A percentile compares a stretch with the other conserved stretches of the same genome.
Evolutionary conservation across 495 filamentous ascomycete genomes (phyloP).

Genomic region (Penicillium roqueforti): DNA sequence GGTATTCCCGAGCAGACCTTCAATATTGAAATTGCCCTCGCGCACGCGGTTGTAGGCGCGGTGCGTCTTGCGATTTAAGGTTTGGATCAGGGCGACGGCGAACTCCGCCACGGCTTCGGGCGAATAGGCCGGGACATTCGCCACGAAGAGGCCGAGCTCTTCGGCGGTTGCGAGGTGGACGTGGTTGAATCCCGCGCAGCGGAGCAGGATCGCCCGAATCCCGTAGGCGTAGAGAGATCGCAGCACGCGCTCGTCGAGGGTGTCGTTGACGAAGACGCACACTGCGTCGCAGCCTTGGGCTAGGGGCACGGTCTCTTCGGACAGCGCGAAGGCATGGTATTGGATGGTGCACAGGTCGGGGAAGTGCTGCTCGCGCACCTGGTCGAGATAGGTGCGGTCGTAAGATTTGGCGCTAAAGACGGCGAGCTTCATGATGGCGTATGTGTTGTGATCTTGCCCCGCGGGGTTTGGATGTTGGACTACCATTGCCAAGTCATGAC

Average conservation of each 20-base stretch:
- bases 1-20: conserved; percentile 58
- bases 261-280: conserved; percentile 71
- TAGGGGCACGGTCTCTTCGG: conserved; percentile 52
- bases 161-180: conserved; percentile 56
- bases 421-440: conserved; percentile 51
- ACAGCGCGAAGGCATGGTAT: conserved; percentile 55
- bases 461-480: neutral
- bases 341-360: conserved; percentile 34
- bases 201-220: conserved; percentile 56
- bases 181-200: conserved; percentile 70
- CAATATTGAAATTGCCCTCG: conserved; percentile 67
- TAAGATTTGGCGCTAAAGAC: conserved; percentile 62
- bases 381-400: conserved; percentile 49
- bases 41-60: conserved; percentile 68
- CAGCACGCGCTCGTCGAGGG: conserved; percentile 48
- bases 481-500: neutral
- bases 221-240: conserved; percentile 43
- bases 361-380: conserved; percentile 23
- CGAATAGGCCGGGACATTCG: conserved; percentile 64
- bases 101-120: conserved; percentile 73
- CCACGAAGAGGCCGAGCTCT: conserved; percentile 57
- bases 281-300: conserved; percentile 53
- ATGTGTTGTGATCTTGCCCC: neutral
- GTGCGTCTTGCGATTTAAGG: conserved; percentile 66
- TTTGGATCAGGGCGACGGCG: conserved; percentile 61